Percentiles rank a stretch among this genome's conserved stretches.
Evolutionary conservation across 495 filamentous ascomycete genomes (phyloP).

Genomic region (Chaetomium tenue): DNA sequence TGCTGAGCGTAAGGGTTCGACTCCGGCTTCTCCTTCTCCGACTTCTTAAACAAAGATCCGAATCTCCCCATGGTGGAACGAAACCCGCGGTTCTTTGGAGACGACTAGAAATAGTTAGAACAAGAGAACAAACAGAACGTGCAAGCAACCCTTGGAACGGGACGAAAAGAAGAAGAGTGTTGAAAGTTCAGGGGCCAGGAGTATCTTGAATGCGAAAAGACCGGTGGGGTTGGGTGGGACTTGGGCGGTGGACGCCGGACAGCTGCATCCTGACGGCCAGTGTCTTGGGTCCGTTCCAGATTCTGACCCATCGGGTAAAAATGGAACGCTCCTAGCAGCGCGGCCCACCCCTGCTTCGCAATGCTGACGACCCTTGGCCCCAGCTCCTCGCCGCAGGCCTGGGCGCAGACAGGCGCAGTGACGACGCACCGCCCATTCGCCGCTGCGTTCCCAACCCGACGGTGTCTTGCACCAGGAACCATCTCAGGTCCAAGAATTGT

Average conservation of each 20-base stretch:
- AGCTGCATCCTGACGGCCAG: conserved; percentile 15
- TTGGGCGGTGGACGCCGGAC: conserved; percentile 12
- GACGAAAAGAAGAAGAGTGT: conserved; percentile 7
- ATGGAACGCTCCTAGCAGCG: conserved; percentile 6
- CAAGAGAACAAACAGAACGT: not conserved
- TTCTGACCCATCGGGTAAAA: conserved; percentile 14
- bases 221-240: conserved; percentile 26
- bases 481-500: not conserved
- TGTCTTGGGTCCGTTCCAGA: conserved; percentile 34
- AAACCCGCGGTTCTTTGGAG: conserved; percentile 9
- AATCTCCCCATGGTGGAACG: conserved; percentile 59
- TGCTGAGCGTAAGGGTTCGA: conserved; percentile 72
- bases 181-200: conserved; percentile 11
- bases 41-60: conserved; percentile 56
- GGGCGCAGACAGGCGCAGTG: not conserved
- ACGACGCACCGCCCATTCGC: not conserved
- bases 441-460: not conserved
- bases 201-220: conserved; percentile 8
- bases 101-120: not conserved
- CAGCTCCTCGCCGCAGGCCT: conserved; percentile 6
- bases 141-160: not conserved
- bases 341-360: conserved; percentile 20
- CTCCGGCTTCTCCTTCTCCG: conserved; percentile 58
- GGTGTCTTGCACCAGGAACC: not conserved
- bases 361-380: conserved; percentile 25